These are phyloP conservation scores for Albifimbria verrucaria DNA, from an alignment of 2,329 filamentous ascomycete genomes.

Conservation along the genomic window DNA sequence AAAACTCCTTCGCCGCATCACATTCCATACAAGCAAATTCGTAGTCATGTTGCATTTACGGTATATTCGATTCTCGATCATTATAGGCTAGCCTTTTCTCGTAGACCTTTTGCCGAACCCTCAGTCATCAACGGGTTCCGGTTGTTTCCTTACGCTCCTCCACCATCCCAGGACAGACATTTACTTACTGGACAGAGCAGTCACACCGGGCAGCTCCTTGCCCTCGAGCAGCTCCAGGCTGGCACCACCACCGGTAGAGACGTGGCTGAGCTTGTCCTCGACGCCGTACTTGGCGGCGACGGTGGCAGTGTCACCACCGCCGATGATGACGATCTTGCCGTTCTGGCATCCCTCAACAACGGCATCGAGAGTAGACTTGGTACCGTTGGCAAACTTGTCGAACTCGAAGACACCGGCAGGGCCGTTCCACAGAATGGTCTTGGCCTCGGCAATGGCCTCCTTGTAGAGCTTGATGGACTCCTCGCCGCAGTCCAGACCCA, in stretches of 20 bases:
- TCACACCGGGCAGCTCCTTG: conserved; percentile 93
- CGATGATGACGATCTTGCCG: conserved; percentile 97
- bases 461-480: conserved; percentile 88
- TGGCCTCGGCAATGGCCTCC: conserved; percentile 77
- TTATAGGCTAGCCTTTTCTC: conserved; percentile 33
- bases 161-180: conserved; percentile 12
- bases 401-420: conserved; percentile 97
- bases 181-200: conserved; percentile 80
- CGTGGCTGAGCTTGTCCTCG: conserved; percentile 96
- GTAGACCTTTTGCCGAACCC: conserved; percentile 26
- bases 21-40: neutral
- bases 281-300: conserved; percentile 96
- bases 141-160: neutral
- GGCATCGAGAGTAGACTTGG: conserved; percentile 87
- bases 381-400: conserved; percentile 87
- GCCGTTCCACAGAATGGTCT: conserved; percentile 99
- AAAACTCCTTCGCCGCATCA: neutral
- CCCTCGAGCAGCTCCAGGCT: conserved; percentile 95
- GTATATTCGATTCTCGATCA: conserved; percentile 1
- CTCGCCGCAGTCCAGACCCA: conserved; percentile 92
- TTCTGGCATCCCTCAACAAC: conserved; percentile 74
- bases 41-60: neutral
- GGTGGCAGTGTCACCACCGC: conserved; percentile 95
- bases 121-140: conserved; percentile 26
- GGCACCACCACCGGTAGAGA: conserved; percentile 94